Evolutionary conservation across 306 rosid species (phyloP).

Genomic region (Quercus robur): DNA sequence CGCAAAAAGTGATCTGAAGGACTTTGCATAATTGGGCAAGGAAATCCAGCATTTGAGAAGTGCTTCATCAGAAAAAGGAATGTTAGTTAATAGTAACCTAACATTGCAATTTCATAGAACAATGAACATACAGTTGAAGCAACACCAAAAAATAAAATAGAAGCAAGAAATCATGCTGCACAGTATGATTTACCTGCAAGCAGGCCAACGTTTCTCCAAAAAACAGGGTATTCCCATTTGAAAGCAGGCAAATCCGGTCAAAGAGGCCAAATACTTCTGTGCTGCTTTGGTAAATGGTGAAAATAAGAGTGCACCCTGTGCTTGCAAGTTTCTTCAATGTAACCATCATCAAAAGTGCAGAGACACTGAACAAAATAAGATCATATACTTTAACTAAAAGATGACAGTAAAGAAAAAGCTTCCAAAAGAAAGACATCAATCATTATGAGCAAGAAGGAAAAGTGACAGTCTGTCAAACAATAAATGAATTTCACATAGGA

Average conservation of each 20-base stretch:
- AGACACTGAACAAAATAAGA: conserved; percentile 60
- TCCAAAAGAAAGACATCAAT: not conserved
- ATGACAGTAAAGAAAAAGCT: not conserved
- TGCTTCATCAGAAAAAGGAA: conserved; percentile 63
- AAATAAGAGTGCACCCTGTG: conserved; percentile 82
- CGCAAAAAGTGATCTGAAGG: conserved; percentile 99
- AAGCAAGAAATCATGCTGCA: not conserved
- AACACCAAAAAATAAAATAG: too few relatives aligned
- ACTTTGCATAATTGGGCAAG: conserved; percentile 99
- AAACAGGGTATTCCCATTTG: conserved; percentile 95
- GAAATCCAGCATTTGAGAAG: conserved; percentile 99
- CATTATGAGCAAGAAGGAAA: not conserved
- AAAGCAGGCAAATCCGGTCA: conserved; percentile 95
- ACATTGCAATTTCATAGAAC: conserved; percentile 4
- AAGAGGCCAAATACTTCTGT: conserved; percentile 99
- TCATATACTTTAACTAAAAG: conserved; percentile 12
- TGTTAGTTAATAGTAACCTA: conserved; percentile 20
- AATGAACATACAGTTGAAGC: not conserved
- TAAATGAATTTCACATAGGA: not conserved
- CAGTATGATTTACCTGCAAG: conserved; percentile 64
- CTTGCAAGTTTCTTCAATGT: conserved; percentile 97
- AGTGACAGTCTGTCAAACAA: not conserved
- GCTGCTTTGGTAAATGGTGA: conserved; percentile 95
- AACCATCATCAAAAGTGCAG: conserved; percentile 99
- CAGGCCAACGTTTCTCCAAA: conserved; percentile 98